phyloP scores from a whole-genome alignment of 2,329 filamentous ascomycete species.

The Metarhizium robertsii region DNA sequence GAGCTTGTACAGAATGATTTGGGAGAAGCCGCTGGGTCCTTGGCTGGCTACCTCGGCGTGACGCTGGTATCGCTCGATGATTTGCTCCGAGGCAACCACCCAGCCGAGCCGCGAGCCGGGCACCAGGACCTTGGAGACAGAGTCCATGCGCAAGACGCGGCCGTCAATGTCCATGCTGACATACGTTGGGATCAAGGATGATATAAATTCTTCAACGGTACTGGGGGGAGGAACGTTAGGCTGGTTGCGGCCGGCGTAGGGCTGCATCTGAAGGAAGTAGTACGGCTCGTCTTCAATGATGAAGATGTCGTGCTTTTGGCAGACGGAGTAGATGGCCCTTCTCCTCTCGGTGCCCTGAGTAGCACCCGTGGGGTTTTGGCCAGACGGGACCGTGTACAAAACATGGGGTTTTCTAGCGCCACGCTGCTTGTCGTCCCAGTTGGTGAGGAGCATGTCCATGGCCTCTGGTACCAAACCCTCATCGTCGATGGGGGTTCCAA shows the following conservation, averaged over 20 bases:
- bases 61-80: constrained; percentile 72
- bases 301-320: constrained; percentile 74
- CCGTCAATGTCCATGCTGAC: constrained; percentile 78
- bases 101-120: constrained; percentile 78
- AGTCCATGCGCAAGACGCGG: constrained; percentile 82
- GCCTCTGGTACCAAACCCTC: constrained; percentile 42
- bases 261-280: constrained; percentile 85
- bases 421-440: constrained; percentile 37
- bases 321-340: constrained; percentile 64
- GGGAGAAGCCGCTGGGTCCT: constrained; percentile 75
- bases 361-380: constrained; percentile 85
- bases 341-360: constrained; percentile 64
- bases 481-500: constrained; percentile 42
- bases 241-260: constrained; percentile 50
- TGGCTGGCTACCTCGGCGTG: constrained; percentile 81
- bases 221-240: constrained; percentile 45
- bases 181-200: constrained; percentile 51
- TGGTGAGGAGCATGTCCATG: constrained; percentile 40
- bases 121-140: constrained; percentile 84
- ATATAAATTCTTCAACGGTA: constrained; percentile 63
- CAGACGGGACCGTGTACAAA: constrained; percentile 58
- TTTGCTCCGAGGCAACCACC: constrained; percentile 79
- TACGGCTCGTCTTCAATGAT: constrained; percentile 93
- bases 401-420: constrained; percentile 43
- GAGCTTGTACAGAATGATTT: constrained; percentile 78